These are phyloP conservation scores for Singerocomus inundabilis DNA, from an alignment of 1,284 basidiomycete species.

Conservation along the genomic window DNA sequence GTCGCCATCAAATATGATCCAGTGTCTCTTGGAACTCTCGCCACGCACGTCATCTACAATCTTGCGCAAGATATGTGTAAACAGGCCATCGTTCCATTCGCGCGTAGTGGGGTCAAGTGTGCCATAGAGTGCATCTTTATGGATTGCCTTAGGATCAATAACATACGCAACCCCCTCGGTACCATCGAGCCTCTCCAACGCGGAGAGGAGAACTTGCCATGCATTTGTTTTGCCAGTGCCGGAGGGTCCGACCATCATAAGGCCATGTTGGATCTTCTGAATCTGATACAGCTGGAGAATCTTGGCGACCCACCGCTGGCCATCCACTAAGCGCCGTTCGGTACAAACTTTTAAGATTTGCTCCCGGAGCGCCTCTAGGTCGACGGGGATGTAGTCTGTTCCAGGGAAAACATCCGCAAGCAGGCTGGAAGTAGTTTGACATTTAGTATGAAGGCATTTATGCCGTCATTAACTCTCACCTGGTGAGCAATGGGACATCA, in stretches of 20 bases:
- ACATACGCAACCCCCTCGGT: conserved; percentile 93
- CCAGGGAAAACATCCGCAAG: conserved; percentile 98
- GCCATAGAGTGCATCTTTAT: conserved; percentile 97
- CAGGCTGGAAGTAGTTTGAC: conserved; percentile 51
- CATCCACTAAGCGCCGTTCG: conserved; percentile 82
- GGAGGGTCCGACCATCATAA: conserved; percentile 99
- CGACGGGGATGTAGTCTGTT: conserved; percentile 86
- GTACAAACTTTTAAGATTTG: conserved; percentile 87
- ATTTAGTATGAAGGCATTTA: conserved; percentile 7
- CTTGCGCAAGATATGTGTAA: conserved; percentile 96
- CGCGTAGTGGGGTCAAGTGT: conserved; percentile 96
- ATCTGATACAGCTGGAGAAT: conserved; percentile 99
- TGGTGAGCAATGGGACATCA: conserved; percentile 92
- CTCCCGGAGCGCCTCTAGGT: conserved; percentile 81
- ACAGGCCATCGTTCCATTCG: conserved; percentile 99
- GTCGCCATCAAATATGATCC: conserved; percentile 99
- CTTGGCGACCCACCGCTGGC: conserved; percentile 92
- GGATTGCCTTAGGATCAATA: conserved; percentile 98
- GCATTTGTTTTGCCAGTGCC: conserved; percentile 97
- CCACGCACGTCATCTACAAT: conserved; percentile 99
- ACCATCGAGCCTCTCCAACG: conserved; percentile 90
- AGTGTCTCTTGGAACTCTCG: conserved; percentile 95
- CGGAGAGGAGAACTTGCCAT: conserved; percentile 91
- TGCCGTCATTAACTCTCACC: conserved; percentile 44
- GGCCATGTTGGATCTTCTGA: conserved; percentile 98